A percentile compares a stretch with the other conserved stretches of the same genome.
These are phyloP conservation scores for Heterobasidion annosum DNA, from an alignment of 1,284 basidiomycete species.

Conservation along the genomic window DNA sequence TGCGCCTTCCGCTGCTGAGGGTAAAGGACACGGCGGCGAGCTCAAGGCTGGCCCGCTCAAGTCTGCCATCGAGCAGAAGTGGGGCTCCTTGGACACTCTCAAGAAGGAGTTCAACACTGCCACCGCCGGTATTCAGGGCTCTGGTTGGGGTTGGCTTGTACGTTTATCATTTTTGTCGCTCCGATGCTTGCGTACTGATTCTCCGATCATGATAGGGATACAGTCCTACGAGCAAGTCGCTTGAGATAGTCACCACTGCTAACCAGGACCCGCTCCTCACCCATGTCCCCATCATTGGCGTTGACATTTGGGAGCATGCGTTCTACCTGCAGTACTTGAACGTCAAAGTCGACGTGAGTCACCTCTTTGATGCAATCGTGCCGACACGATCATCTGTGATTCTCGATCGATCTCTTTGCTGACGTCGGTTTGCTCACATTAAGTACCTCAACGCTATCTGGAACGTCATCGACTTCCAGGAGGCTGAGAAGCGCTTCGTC, in stretches of 20 bases:
- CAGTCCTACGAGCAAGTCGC: conserved; percentile 51
- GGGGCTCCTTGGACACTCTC: conserved; percentile 73
- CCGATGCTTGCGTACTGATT: not conserved
- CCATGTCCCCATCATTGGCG: conserved; percentile 75
- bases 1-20: conserved; percentile 48
- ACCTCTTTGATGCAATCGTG: conserved; percentile 1
- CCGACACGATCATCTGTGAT: not conserved
- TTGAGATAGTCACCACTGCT: conserved; percentile 72
- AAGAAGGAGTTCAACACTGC: conserved; percentile 78
- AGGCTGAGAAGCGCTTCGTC: conserved; percentile 61
- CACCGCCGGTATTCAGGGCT: conserved; percentile 81
- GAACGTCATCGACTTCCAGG: conserved; percentile 77
- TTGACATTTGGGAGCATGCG: conserved; percentile 85
- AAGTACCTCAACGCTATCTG: conserved; percentile 76
- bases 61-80: conserved; percentile 75
- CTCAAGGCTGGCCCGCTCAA: conserved; percentile 71
- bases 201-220: conserved; percentile 36
- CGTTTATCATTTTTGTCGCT: conserved; percentile 18
- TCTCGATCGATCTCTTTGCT: conserved; percentile 1
- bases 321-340: conserved; percentile 77
- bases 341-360: conserved; percentile 60
- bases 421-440: not conserved
- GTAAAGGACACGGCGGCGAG: conserved; percentile 52
- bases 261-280: conserved; percentile 86
- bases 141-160: conserved; percentile 91